Evolutionary conservation across 495 filamentous ascomycete genomes (phyloP), one percentile per base, ranked within the genome.

Genomic region (Aspergillus heteromorphus): DNA sequence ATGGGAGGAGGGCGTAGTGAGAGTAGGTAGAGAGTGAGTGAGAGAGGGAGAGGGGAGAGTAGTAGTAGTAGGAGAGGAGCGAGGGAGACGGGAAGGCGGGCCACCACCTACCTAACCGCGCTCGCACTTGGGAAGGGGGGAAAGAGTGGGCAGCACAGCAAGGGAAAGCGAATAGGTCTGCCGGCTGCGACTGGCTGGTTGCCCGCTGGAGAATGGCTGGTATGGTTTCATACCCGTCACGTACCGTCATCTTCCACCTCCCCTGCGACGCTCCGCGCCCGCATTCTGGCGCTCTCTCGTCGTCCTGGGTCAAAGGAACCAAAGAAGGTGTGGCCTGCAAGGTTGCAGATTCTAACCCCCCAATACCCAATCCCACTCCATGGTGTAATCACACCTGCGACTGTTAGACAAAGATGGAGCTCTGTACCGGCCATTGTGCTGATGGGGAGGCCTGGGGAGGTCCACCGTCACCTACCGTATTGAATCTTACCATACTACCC

Each of bases 11-110:
- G 55, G 67, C 63, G 73, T 74, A 73, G 77, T 77, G 65, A 60
- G 64, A 69, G 70, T 65, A 72, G 72, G 70, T 73, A 64, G 60
- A 68, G 66, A 60, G 65, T 36, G 62, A 65, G 69, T 64, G 63
- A 57, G 69, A 61, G 65, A 67, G 68, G 59, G 59, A 68, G 69
- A 51, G 60, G 67, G 62, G 65, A 72, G 63, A 60, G 72, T 73
- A 74, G 79, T 81, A 83, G 83, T 82, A 83, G 78, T 82, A 79
- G 77, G 78, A 79, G 75, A 74, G 58, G 58, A 58, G 60, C 49
- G 60, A 58, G 51, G 23, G 56, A 62, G 59, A 63, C 57, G 60
- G 59, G 60, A 59, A 58, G 57, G 63, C 63, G 63, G 59, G 63
- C 62, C 62, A 62, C 51, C 53, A 56, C 58, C 55, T 56, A 57